Evolutionary conservation across 805 yeast genomes (phyloP).

Genomic region (Grigorovia yakushimaensis): DNA sequence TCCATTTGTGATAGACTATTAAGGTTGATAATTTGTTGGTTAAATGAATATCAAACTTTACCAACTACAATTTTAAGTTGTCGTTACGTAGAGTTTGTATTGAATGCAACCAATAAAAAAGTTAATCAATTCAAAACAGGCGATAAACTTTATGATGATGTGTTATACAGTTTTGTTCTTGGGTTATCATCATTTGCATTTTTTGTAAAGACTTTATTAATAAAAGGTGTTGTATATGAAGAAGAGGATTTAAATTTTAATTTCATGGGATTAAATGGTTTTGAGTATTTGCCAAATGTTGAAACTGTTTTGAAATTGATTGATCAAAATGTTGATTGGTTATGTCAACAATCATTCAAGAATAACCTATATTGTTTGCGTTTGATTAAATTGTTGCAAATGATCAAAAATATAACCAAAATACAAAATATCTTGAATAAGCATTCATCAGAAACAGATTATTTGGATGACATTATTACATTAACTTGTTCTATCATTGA

Average conservation of each 20-base stretch:
- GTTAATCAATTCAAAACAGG: conserved; percentile 14
- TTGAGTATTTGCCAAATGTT: conserved; percentile 18
- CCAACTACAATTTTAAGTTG: conserved; percentile 74
- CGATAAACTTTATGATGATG: conserved; percentile 35
- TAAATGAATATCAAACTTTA: conserved; percentile 54
- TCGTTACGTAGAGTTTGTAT: conserved; percentile 54
- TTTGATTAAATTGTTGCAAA: conserved; percentile 14
- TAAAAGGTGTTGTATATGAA: conserved; percentile 52
- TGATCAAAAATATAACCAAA: conserved; percentile 26
- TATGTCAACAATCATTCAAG: conserved; percentile 8
- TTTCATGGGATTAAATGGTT: conserved; percentile 44
- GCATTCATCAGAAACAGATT: conserved; percentile 9
- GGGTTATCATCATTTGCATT: conserved; percentile 49
- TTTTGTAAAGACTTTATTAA: conserved; percentile 36
- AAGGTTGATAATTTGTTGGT: conserved; percentile 58
- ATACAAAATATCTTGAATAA: conserved; percentile 13
- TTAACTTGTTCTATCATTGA: conserved; percentile 5
- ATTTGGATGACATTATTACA: conserved; percentile 10
- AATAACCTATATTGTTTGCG: conserved; percentile 1
- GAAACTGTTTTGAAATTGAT: conserved; percentile 22
- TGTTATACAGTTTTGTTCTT: conserved; percentile 40
- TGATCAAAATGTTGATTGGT: conserved; percentile 21
- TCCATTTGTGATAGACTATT: conserved; percentile 47
- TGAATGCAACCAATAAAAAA: conserved; percentile 18
- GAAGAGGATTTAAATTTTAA: conserved; percentile 69